Conservation (phyloP, 768 basidiomycete genomes). For the Tremella yokohamensis region DNA sequence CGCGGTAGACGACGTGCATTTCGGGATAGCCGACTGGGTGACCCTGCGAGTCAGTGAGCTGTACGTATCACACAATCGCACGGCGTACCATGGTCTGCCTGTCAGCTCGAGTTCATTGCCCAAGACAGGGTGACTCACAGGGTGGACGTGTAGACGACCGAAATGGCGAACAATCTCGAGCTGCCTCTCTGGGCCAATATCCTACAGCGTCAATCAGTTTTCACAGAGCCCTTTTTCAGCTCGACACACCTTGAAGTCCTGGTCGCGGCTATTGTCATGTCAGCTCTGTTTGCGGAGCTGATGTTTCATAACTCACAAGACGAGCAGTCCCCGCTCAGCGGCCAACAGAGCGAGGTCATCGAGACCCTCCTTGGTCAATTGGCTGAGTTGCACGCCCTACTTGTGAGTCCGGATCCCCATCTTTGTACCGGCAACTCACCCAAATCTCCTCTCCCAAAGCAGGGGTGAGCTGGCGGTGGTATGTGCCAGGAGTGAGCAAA, state of each 20-base stretch:
- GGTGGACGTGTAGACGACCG: slow-evolving; percentile 6
- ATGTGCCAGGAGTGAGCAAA: slow-evolving; percentile 1
- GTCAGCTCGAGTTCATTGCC: neutral
- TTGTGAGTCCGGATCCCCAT: neutral
- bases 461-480: slow-evolving; percentile 5
- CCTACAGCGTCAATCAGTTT: neutral
- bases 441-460: slow-evolving; percentile 17
- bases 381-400: slow-evolving; percentile 58
- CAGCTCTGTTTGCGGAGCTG: slow-evolving; percentile 53
- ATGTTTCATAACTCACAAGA: slow-evolving; percentile 60
- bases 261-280: slow-evolving; percentile 53
- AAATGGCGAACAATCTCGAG: slow-evolving; percentile 55
- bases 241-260: slow-evolving; percentile 58
- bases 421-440: neutral
- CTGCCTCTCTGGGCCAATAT: slow-evolving; percentile 57
- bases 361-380: slow-evolving; percentile 58
- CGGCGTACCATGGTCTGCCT: slow-evolving; percentile 3
- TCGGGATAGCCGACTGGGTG: slow-evolving; percentile 58
- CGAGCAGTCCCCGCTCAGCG: slow-evolving; percentile 58
- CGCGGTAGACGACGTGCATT: slow-evolving; percentile 63
- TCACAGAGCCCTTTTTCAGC: neutral
- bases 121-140: neutral
- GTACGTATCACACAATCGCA: slow-evolving; percentile 21
- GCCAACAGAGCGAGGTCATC: slow-evolving; percentile 59
- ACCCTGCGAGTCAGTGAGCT: slow-evolving; percentile 36